Evolutionary conservation across 495 filamentous ascomycete genomes (phyloP).

Genomic region (Trichoderma virens): DNA sequence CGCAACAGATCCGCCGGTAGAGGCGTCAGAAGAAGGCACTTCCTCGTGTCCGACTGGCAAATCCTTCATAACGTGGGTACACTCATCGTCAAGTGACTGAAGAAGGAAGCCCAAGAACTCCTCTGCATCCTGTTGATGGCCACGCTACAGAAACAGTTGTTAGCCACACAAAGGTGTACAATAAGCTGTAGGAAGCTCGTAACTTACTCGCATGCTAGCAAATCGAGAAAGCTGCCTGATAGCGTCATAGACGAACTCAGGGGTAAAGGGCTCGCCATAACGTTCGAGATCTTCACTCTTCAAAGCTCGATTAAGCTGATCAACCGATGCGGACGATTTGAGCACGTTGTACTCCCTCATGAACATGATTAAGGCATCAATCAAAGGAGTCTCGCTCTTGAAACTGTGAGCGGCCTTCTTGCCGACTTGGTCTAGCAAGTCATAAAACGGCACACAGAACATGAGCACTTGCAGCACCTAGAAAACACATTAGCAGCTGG

Average conservation of each 20-base stretch:
- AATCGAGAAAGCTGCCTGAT: slow-evolving; percentile 82
- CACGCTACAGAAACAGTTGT: slow-evolving; percentile 48
- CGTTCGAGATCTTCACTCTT: slow-evolving; percentile 80
- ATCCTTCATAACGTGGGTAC: slow-evolving; percentile 61
- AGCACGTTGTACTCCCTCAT: slow-evolving; percentile 88
- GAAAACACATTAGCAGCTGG: slow-evolving; percentile 10
- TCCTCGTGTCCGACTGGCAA: slow-evolving; percentile 34
- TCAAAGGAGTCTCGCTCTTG: slow-evolving; percentile 85
- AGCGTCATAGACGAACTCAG: slow-evolving; percentile 91
- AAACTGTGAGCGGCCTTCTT: slow-evolving; percentile 82
- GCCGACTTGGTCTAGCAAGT: slow-evolving; percentile 81
- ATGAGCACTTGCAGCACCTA: slow-evolving; percentile 90
- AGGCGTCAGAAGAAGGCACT: slow-evolving; percentile 27
- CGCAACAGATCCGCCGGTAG: slow-evolving; percentile 34
- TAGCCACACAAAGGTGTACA: slow-evolving; percentile 2
- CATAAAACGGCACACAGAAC: slow-evolving; percentile 89
- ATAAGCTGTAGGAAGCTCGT: background rate
- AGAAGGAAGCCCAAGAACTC: slow-evolving; percentile 94
- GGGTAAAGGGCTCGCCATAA: slow-evolving; percentile 84
- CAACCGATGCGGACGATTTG: slow-evolving; percentile 65
- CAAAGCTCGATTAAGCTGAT: slow-evolving; percentile 62
- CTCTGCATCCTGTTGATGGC: slow-evolving; percentile 96
- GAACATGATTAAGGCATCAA: slow-evolving; percentile 96
- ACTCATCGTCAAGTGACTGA: slow-evolving; percentile 90
- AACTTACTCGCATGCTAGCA: slow-evolving; percentile 75